A percentile compares a stretch with the other conserved stretches of the same genome.
phyloP scores from a whole-genome alignment of 768 basidiomycete genomes.

The Bullera alba region DNA sequence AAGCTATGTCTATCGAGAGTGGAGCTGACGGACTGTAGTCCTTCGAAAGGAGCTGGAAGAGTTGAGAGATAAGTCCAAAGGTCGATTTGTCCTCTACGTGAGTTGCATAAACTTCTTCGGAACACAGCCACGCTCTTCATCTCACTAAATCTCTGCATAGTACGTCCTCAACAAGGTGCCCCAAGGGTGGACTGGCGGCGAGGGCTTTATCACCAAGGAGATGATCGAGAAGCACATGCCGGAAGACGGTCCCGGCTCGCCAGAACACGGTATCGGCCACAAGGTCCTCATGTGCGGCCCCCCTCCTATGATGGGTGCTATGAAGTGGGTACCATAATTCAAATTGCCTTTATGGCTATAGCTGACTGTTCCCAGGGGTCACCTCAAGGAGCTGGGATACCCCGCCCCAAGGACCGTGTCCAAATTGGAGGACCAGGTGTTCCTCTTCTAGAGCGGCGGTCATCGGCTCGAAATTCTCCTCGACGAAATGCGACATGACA shows the following conservation, averaged over 20 bases:
- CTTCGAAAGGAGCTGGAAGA: conserved; percentile 80
- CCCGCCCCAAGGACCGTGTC: conserved; percentile 80
- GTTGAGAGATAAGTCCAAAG: conserved; percentile 58
- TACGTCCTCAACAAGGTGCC: conserved; percentile 96
- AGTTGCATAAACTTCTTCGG: conserved; percentile 4
- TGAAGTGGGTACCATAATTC: conserved; percentile 56
- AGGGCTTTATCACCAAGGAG: conserved; percentile 87
- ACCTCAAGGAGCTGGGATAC: conserved; percentile 79
- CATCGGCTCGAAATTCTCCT: too few relatives aligned
- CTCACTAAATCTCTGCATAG: conserved; percentile 12
- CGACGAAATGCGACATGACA: too few relatives aligned
- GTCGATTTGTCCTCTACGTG: conserved; percentile 65
- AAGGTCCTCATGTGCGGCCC: conserved; percentile 50
- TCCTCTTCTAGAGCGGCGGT: conserved; percentile 40
- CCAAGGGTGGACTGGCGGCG: conserved; percentile 71
- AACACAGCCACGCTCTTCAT: background rate
- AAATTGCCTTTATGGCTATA: background rate
- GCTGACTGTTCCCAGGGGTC: conserved; percentile 56
- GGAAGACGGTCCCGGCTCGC: conserved; percentile 31
- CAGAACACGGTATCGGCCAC: conserved; percentile 32
- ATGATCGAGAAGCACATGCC: conserved; percentile 80
- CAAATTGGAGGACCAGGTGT: conserved; percentile 70
- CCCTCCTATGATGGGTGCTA: conserved; percentile 69
- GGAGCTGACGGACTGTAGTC: conserved; percentile 45
- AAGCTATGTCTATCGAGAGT: too few relatives aligned